A percentile compares a stretch with the other conserved stretches of the same genome.
Conservation (phyloP, 2,329 filamentous ascomycete species). For the Elsinoe necatrix region DNA sequence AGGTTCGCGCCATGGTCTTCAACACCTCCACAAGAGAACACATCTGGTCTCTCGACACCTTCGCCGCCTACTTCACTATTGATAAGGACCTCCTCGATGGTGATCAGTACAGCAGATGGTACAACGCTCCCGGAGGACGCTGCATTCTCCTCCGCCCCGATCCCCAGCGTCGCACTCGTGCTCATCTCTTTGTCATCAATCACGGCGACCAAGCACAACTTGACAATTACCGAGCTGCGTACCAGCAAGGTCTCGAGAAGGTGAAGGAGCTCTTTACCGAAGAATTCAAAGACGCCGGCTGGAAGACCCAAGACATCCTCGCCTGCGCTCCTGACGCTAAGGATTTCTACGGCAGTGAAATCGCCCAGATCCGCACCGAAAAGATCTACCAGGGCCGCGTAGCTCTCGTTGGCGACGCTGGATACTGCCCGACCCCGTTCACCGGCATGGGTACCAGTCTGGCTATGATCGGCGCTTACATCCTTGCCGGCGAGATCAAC, state of each 20-base stretch:
- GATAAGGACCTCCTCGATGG: constrained; percentile 17
- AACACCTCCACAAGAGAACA: constrained; percentile 15
- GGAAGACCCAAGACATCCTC: constrained; percentile 32
- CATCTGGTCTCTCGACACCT: constrained; percentile 19
- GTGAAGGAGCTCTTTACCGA: constrained; percentile 22
- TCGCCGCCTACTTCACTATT: constrained; percentile 26
- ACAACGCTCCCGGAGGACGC: constrained; percentile 19
- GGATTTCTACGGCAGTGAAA: constrained; percentile 24
- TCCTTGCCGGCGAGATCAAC: constrained; percentile 23
- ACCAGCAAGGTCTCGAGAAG: constrained; percentile 21
- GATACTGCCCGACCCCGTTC: constrained; percentile 18
- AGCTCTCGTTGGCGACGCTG: constrained; percentile 24
- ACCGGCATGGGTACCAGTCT: constrained; percentile 22
- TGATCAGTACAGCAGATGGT: constrained; percentile 19
- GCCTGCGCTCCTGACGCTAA: constrained; percentile 27
- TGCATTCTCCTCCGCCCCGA: constrained; percentile 23
- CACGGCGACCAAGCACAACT: constrained; percentile 13
- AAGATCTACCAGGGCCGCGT: constrained; percentile 24
- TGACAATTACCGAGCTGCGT: constrained; percentile 18
- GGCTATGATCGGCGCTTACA: constrained; percentile 23
- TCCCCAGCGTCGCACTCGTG: constrained; percentile 19
- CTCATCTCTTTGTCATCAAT: constrained; percentile 19
- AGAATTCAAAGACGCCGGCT: constrained; percentile 23
- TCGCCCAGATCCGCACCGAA: constrained; percentile 28
- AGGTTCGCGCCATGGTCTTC: constrained; percentile 19